Base-by-base conservation (phyloP, 164 flowering plant species). In the Kalanchoe fedtschenkoi region DNA sequence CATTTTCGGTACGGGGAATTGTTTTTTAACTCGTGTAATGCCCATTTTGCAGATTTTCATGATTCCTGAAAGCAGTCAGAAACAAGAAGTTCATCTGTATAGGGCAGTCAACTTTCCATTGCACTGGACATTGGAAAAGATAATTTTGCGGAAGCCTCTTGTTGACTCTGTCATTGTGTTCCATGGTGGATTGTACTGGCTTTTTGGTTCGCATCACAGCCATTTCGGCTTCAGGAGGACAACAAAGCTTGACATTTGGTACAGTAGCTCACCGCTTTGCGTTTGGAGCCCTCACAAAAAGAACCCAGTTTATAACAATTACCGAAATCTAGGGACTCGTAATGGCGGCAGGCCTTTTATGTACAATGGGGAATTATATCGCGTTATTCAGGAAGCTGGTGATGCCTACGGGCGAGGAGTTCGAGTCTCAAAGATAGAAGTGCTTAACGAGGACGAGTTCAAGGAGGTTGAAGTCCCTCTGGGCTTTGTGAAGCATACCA, bases 211-310 rank as follows among this genome's bases (percentile, higher is more conserved):
- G 22, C 93, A 89, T 74, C 89, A 86, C 63, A 83, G 83, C 56
- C 82, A 86, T 51, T 81, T 89, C 74, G 96, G 91, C 35, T 42
- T 83, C 60, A 75, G 74, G 44, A 81, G 82, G 67, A 89, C 88
- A 65, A 96, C 91, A n/a, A 87, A 83, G 67, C 81, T 92, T 22
- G 97, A 89, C 68, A 86, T 92, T 54, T 92, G 96, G 97, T 80
- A 85, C 62, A 83, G 96, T 63, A 75, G 56, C 66, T 81, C 97
- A 9, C 96, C 93, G 6, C 74, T 89, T 61, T 97, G 98, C 62
- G 87, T 91, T 38, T 92, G 96, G 96, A 88, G 70, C 72, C 85
- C 89, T n/a, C 98, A 92, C 76, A 85, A 83, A 77, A 77, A 82
- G 67, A 92, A 89, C 67, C 97, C 98, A 2, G 72, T 89, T 5